Percentiles rank a stretch among this genome's conserved stretches.
phyloP scores from a whole-genome alignment of 2,329 filamentous ascomycete genomes.

The Biscogniauxia marginata region DNA sequence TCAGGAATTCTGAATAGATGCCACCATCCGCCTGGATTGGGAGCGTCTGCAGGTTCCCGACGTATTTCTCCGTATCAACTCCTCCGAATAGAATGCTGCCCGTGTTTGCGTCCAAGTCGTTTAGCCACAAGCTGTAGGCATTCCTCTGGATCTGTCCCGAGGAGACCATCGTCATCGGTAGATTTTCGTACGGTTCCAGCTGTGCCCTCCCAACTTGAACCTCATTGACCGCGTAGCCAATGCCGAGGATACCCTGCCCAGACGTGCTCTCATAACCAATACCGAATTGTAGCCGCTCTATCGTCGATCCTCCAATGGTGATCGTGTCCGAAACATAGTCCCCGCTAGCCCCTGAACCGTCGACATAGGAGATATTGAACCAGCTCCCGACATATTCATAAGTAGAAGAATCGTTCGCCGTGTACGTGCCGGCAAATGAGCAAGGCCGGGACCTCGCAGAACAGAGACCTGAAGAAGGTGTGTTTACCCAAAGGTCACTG shows the following conservation, averaged over 20 bases:
- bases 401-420: slow-evolving; percentile 69
- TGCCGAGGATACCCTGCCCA: slow-evolving; percentile 74
- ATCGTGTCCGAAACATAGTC: slow-evolving; percentile 80
- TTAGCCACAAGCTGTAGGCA: slow-evolving; percentile 74
- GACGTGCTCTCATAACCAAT: slow-evolving; percentile 64
- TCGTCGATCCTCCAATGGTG: slow-evolving; percentile 50
- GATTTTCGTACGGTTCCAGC: slow-evolving; percentile 60
- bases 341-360: slow-evolving; percentile 73
- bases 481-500: slow-evolving; percentile 71
- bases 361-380: slow-evolving; percentile 88
- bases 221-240: slow-evolving; percentile 81
- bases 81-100: slow-evolving; percentile 75
- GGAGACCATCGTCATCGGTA: slow-evolving; percentile 64
- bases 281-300: slow-evolving; percentile 67
- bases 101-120: slow-evolving; percentile 64
- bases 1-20: slow-evolving; percentile 60
- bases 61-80: slow-evolving; percentile 65
- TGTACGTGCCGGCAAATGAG: slow-evolving; percentile 62
- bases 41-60: slow-evolving; percentile 62
- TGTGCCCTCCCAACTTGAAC: slow-evolving; percentile 63
- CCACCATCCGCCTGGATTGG: slow-evolving; percentile 59
- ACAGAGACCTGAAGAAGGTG: slow-evolving; percentile 61
- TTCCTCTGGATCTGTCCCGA: slow-evolving; percentile 62
- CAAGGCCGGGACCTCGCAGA: slow-evolving; percentile 50
- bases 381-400: slow-evolving; percentile 70